Conservation (phyloP, 352 stramenopile genomes). For the Phytophthora fragariaefolia region DNA sequence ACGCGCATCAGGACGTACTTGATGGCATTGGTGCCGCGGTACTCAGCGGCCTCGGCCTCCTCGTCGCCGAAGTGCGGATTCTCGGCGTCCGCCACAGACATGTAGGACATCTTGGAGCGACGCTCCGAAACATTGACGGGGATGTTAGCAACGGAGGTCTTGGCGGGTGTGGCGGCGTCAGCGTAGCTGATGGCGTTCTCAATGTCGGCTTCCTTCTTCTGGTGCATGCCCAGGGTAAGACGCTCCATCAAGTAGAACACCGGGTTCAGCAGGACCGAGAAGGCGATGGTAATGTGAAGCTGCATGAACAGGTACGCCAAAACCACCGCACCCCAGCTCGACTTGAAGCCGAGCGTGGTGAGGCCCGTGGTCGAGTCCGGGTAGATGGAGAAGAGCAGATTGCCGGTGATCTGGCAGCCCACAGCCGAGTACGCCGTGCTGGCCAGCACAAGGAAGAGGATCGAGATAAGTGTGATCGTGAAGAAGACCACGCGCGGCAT, state of each 20-base stretch:
- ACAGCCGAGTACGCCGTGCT: slow-evolving; percentile 41
- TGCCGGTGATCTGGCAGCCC: slow-evolving; percentile 46
- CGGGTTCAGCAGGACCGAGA: slow-evolving; percentile 64
- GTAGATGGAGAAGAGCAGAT: slow-evolving; percentile 40
- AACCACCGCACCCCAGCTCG: slow-evolving; percentile 36
- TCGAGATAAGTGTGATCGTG: slow-evolving; percentile 45
- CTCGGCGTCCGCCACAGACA: slow-evolving; percentile 28
- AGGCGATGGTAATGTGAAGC: slow-evolving; percentile 52
- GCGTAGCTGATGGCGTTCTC: slow-evolving; percentile 37
- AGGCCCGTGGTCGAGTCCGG: slow-evolving; percentile 25
- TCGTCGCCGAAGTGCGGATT: slow-evolving; percentile 29
- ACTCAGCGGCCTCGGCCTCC: slow-evolving; percentile 34
- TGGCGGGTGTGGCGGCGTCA: slow-evolving; percentile 24
- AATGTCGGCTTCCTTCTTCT: slow-evolving; percentile 42
- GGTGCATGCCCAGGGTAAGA: slow-evolving; percentile 50
- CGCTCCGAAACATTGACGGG: slow-evolving; percentile 24
- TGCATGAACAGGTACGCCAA: slow-evolving; percentile 60
- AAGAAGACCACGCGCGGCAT: slow-evolving; percentile 49
- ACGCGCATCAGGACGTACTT: slow-evolving; percentile 50
- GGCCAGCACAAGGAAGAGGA: slow-evolving; percentile 44
- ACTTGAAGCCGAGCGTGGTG: slow-evolving; percentile 43
- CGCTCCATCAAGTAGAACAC: slow-evolving; percentile 56
- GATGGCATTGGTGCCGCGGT: slow-evolving; percentile 37
- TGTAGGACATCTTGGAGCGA: slow-evolving; percentile 29
- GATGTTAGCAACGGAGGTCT: slow-evolving; percentile 15